Evolutionary conservation across 2,329 filamentous ascomycete genomes (phyloP).

Genomic region (Daldinia sp.): DNA sequence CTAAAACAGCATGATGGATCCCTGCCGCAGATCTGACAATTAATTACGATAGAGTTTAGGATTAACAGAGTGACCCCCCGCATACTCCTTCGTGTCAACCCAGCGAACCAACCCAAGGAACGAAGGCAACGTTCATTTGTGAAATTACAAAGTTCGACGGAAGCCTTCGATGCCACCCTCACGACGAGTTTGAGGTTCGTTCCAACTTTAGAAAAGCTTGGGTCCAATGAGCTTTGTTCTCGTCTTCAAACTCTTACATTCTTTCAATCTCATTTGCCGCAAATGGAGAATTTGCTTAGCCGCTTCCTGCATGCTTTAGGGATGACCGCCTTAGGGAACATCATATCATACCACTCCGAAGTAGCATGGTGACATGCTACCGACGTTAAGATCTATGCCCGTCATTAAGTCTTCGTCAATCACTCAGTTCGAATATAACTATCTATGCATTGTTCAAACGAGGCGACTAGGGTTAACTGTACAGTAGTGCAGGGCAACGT

Average conservation of each 20-base stretch:
- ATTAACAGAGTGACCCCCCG: slow-evolving; percentile 36
- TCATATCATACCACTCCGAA: slow-evolving; percentile 19
- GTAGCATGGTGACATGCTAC: slow-evolving; percentile 8
- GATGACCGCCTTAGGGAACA: slow-evolving; percentile 13
- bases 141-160: slow-evolving; percentile 24
- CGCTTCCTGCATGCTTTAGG: slow-evolving; percentile 22
- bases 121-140: slow-evolving; percentile 5
- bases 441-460: neutral
- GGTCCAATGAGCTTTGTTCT: slow-evolving; percentile 31
- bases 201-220: slow-evolving; percentile 31
- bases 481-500: slow-evolving; percentile 2
- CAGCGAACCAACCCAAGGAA: slow-evolving; percentile 15
- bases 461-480: neutral
- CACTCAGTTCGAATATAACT: neutral
- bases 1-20: slow-evolving; percentile 38
- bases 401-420: neutral
- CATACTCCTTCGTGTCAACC: slow-evolving; percentile 26
- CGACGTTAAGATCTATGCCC: slow-evolving; percentile 1
- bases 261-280: slow-evolving; percentile 32
- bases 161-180: slow-evolving; percentile 33
- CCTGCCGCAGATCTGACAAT: slow-evolving; percentile 40
- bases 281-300: slow-evolving; percentile 24
- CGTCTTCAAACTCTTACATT: slow-evolving; percentile 18
- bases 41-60: slow-evolving; percentile 38
- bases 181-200: slow-evolving; percentile 23